Conservation (phyloP, 768 basidiomycete genomes). For the Stropharia rugosoannulata region DNA sequence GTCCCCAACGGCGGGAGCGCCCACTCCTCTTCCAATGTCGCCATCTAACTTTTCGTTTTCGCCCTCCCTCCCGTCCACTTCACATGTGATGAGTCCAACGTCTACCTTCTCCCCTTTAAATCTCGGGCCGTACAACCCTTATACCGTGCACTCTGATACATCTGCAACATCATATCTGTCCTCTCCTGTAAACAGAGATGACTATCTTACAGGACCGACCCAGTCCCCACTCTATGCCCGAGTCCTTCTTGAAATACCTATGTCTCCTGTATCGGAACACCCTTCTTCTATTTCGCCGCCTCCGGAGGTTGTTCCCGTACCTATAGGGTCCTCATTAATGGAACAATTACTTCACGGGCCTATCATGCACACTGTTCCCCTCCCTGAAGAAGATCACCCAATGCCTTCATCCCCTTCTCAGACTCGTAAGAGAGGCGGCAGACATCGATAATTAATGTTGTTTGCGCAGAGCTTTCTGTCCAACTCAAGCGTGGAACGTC, state of each 20-base stretch:
- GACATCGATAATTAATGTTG: conserved; percentile 9
- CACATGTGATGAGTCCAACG: neutral
- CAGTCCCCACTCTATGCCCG: neutral
- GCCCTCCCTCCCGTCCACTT: conserved; percentile 1
- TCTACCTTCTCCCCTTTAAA: neutral
- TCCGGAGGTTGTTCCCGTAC: conserved; percentile 10
- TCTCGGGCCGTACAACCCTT: neutral
- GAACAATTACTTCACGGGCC: conserved; percentile 21
- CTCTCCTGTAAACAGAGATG: neutral
- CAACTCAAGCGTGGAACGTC: neutral
- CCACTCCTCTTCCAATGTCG: conserved; percentile 13
- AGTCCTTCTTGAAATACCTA: conserved; percentile 6
- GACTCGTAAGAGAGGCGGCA: conserved; percentile 3
- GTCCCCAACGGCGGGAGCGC: conserved; percentile 17
- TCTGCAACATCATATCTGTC: neutral
- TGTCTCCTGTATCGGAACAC: conserved; percentile 1
- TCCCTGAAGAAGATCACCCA: conserved; percentile 18
- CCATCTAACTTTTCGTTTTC: neutral
- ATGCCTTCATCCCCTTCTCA: neutral
- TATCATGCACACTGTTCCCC: conserved; percentile 18
- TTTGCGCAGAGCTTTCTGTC: conserved; percentile 10
- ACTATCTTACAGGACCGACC: neutral
- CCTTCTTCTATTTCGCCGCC: conserved; percentile 1
- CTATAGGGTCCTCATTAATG: conserved; percentile 19
- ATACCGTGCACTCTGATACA: neutral